Conservation (phyloP, 768 basidiomycete species). For the Lactifluus pinguis region DNA sequence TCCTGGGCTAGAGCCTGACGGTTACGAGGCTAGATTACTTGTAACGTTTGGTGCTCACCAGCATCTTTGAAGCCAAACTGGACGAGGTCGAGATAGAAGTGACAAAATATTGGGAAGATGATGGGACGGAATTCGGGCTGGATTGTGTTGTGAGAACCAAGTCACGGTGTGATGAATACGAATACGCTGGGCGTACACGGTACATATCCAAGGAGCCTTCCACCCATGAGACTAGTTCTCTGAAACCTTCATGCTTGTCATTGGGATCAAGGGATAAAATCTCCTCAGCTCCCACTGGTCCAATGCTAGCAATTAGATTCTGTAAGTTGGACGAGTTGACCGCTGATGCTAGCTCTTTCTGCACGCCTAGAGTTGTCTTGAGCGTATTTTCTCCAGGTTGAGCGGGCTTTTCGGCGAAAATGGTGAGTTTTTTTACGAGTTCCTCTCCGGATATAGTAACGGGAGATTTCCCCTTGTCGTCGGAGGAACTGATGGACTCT, state of each 20-base stretch:
- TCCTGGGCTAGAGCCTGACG: conserved; percentile 43
- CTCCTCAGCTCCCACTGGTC: conserved; percentile 74
- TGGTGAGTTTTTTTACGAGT: conserved; percentile 48
- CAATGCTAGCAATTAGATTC: conserved; percentile 66
- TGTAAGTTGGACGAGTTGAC: conserved; percentile 67
- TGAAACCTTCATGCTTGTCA: conserved; percentile 79
- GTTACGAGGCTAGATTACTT: conserved; percentile 16
- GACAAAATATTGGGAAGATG: conserved; percentile 91
- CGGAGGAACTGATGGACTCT: conserved; percentile 31
- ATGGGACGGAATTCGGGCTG: conserved; percentile 93
- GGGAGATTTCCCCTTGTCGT: conserved; percentile 31
- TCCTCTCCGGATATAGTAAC: conserved; percentile 37
- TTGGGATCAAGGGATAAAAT: conserved; percentile 73
- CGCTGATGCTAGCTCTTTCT: conserved; percentile 60
- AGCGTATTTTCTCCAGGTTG: conserved; percentile 61
- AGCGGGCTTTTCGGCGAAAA: conserved; percentile 60
- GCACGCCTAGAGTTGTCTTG: conserved; percentile 54
- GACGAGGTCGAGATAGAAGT: conserved; percentile 93
- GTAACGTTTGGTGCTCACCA: conserved; percentile 41
- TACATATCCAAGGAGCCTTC: conserved; percentile 90
- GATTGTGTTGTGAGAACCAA: conserved; percentile 3
- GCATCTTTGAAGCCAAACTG: conserved; percentile 86
- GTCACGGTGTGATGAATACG: neutral
- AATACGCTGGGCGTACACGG: conserved; percentile 40
- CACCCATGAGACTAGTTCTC: conserved; percentile 81